Conservation (phyloP, 2,329 filamentous ascomycete genomes). For the Calonectria montana region DNA sequence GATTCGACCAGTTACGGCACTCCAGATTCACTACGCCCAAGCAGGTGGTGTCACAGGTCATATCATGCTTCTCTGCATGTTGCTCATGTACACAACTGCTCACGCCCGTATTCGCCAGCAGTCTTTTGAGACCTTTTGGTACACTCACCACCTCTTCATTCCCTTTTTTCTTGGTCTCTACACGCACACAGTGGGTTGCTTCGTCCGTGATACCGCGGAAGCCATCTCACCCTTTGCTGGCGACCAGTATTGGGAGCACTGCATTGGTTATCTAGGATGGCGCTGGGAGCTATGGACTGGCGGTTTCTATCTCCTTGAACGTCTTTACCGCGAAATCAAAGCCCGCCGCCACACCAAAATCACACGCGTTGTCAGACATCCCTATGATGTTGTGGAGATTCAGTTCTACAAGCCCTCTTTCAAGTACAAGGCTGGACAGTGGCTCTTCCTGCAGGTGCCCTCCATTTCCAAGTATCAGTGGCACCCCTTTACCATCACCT, state of each 20-base stretch:
- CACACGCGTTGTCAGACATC: conserved; percentile 93
- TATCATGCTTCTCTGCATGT: conserved; percentile 98
- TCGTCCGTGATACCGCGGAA: conserved; percentile 83
- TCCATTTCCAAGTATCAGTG: conserved; percentile 90
- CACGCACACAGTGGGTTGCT: conserved; percentile 95
- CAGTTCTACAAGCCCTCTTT: conserved; percentile 97
- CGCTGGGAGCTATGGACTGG: conserved; percentile 94
- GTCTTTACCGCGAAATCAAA: conserved; percentile 91
- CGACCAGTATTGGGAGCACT: conserved; percentile 86
- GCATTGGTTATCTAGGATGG: conserved; percentile 96
- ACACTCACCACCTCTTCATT: conserved; percentile 98
- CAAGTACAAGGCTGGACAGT: conserved; percentile 98
- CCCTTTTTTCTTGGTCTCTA: conserved; percentile 95
- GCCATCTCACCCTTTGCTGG: conserved; percentile 88
- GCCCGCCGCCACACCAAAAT: conserved; percentile 87
- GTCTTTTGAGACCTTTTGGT: conserved; percentile 99
- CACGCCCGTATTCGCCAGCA: conserved; percentile 95
- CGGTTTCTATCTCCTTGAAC: conserved; percentile 86
- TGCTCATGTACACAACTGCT: conserved; percentile 96
- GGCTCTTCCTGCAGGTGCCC: conserved; percentile 95
- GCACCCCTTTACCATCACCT: conserved; percentile 99
- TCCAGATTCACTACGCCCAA: conserved; percentile 92
- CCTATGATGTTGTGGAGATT: conserved; percentile 96
- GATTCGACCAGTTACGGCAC: conserved; percentile 80
- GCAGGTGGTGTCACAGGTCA: conserved; percentile 95